Evolutionary conservation across 2,329 filamentous ascomycete species (phyloP), one percentile per base, ranked within the genome.

Genomic region (Fusarium nodosum): DNA sequence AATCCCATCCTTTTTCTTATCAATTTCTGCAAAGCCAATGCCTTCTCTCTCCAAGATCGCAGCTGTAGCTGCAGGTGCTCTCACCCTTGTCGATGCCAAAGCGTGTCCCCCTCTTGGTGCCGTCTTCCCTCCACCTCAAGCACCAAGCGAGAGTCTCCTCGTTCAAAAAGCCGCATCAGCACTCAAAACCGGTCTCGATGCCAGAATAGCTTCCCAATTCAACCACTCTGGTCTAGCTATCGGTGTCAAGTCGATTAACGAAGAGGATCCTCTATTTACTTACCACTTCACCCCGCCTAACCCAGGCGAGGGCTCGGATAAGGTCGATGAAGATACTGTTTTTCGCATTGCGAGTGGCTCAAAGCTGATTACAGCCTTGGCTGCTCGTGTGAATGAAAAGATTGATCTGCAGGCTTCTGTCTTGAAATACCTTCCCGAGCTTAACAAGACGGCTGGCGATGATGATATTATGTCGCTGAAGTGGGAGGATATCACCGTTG

Each of bases 401-500:
- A 73, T 81, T 15, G 72, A 78, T 16, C 51, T 80, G 75, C 78
- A 84, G 3, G 81, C 80, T 46, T 81, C 81, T 1, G 76, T 87
- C 7, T 78, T 82, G 2, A 79, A 83, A 36, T 83, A 84, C 54
- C 72, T 86, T 8, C 82, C 84, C 0, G 77, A 81, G 48, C 69
- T 80, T 42, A 73, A 59, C 39, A 64, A 74, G 7, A 68, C 70
- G 4, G 68, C 53, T 7, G 56, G 73, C 2, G 53, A 72, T 9
- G 76, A 80, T 46, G 69, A 70, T 6, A 72, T 82, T 10, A 72
- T 75, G 26, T 73, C 77, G 2, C 74, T 83, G 3, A 73, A 79
- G 42, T 87, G 84, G 84, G 79, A 84, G 36, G 80, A 83, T 12
- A 75, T 87, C 33, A 86, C 83, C 0, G 73, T 85, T 7, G 78